Base-by-base conservation (phyloP, 495 filamentous ascomycete genomes). In the Penicillium subrubescens region DNA sequence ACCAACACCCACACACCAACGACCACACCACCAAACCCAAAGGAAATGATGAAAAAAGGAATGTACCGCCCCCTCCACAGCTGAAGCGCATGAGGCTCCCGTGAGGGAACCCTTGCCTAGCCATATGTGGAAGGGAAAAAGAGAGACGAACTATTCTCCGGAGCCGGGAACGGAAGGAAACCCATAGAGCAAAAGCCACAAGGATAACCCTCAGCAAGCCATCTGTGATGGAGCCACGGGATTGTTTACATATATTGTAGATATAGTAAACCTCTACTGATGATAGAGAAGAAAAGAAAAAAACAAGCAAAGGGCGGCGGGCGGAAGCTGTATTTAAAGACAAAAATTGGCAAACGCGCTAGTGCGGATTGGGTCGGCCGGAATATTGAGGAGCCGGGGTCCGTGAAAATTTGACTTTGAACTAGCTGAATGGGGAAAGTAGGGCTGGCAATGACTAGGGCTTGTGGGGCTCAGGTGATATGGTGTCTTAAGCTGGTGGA, bases 131-230 rank as follows among this genome's bases (percentile, higher is more conserved):
- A 67, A 73, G 74, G 75, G 72, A 80, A 76, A 82, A 81, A 81
- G 78, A 74, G 73, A 73, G 71, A 77, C 77, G 73, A 70, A 65
- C 61, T 68, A 54, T 62, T 82, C 77, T 82, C 43, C 73, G 71
- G 72, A 71, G 80, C 79, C 70, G 80, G 80, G 80, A 82, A 37
- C 80, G 80, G 80, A 82, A 68, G 78, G 64, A 80, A 78, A 81
- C 74, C 80, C 79, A 81, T 73, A 64, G 68, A 71, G 70, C 64
- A 69, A 71, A 71, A 79, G 74, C 67, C 71, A 68, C 66, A 73
- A 67, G 75, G 69, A 79, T 79, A 82, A 77, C 77, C 79, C 80
- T 82, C 80, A 82, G 80, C 80, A 71, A 80, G 80, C 77, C 76
- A 73, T 69, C 48, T 67, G 63, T 77, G 62, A 73, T 73, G 76